Base-by-base conservation (phyloP, 768 basidiomycete species). In the Glaciozyma martinii region DNA sequence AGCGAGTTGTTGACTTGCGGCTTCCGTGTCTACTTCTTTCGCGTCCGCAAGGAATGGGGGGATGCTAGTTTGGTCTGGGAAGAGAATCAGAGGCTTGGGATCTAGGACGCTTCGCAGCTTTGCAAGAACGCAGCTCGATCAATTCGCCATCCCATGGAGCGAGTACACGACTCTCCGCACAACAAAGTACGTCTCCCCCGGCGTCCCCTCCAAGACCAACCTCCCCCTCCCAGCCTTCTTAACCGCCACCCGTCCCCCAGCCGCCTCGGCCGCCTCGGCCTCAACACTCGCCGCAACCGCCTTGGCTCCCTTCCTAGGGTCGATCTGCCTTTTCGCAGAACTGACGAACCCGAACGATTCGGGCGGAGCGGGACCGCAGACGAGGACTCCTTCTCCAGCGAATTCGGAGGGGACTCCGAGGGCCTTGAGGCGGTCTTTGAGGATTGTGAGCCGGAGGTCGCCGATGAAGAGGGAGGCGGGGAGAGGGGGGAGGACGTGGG, bases 391-490 rank as follows among this genome's bases (percentile, higher is more conserved):
- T 78, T 98, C 94, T 29, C 94, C 94, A n/a, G 92, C 86, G 62
- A 98, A 85, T 76, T 97, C 93, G 0, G 93, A 90, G 52, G 88
- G 86, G 54, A 98, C 85, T 15, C 86, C 86, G 4, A 90, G 78
- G 3, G 83, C 76, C 7, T 84, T 80, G 27, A 99, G 80, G 8
- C 86, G 84, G n/a, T 85, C 76, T 76, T 97, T 95, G 55, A 99
- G 82, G 3, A 84, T 82, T 1, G 91, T 92, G 33, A 99, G 80
- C 75, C 95, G 92, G 49, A 99, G 83, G 73, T 98, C 95, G 58
- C 95, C 95, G 62, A 99, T 95, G 86, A 97, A 94, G 10, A 93
- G 89, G 0, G 94, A 93, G 65, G 85, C 84, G 1, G 91, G 90
- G 4, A 97, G 80, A 3, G 83, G 78, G 15, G 83, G 80, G 25